Conservation (phyloP, 169 alveolate species). For the Cryptosporidium canis region DNA sequence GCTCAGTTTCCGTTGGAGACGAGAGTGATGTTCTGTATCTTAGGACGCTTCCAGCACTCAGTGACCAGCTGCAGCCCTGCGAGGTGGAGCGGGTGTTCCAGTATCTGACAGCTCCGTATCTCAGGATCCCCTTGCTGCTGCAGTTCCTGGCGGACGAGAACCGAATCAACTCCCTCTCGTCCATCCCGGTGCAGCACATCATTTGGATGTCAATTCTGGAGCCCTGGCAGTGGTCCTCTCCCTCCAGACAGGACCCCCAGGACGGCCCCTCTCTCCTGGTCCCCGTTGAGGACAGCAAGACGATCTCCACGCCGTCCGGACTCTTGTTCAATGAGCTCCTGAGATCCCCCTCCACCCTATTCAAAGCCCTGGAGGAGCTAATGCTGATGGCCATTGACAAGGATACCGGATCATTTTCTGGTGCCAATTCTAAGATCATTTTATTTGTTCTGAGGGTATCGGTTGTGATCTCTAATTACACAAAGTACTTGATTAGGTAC, state of each 20-base stretch:
- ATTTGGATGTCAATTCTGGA: conserved; percentile 82
- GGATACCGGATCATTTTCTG: conserved; percentile 74
- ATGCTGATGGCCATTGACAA: conserved; percentile 74
- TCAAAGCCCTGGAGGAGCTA: conserved; percentile 64
- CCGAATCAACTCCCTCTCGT: conserved; percentile 76
- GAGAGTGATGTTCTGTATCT: conserved; percentile 85
- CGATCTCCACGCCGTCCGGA: conserved; percentile 80
- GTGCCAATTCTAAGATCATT: conserved; percentile 43
- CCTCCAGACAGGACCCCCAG: neutral
- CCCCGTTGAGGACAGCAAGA: conserved; percentile 16
- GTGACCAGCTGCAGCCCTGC: conserved; percentile 79
- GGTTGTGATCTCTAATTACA: conserved; percentile 54
- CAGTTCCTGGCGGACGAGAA: conserved; percentile 84
- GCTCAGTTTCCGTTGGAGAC: conserved; percentile 63
- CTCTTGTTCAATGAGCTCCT: conserved; percentile 82
- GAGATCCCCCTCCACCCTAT: conserved; percentile 74
- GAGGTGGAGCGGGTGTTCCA: conserved; percentile 84
- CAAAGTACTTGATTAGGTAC: conserved; percentile 68
- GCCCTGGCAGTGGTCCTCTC: conserved; percentile 76
- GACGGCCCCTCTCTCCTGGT: neutral
- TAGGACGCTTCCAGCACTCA: conserved; percentile 78
- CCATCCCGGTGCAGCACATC: conserved; percentile 83
- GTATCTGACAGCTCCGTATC: conserved; percentile 85
- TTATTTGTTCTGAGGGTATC: conserved; percentile 70
- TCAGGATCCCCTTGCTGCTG: conserved; percentile 84